phyloP scores from a whole-genome alignment of 2,329 filamentous ascomycete species.

The Biscogniauxia marginata region DNA sequence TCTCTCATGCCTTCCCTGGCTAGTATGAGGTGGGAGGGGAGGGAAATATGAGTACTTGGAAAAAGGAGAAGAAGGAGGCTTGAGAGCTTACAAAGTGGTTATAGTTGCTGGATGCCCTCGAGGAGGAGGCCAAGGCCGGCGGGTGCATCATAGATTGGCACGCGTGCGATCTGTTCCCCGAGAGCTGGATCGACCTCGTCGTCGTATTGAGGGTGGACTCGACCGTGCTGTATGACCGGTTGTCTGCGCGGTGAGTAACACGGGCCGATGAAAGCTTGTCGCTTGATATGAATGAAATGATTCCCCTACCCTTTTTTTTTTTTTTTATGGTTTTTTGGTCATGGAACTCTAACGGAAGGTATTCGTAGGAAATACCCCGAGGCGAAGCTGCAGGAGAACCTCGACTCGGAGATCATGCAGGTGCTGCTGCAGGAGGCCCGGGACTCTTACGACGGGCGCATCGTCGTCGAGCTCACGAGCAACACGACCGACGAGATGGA shows the following conservation, averaged over 20 bases:
- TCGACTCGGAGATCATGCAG: constrained; percentile 97
- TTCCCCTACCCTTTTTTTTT: not conserved
- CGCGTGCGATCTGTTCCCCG: constrained; percentile 91
- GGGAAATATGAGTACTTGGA: not conserved
- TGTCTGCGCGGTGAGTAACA: constrained; percentile 63
- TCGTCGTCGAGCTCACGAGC: constrained; percentile 85
- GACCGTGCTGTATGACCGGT: constrained; percentile 76
- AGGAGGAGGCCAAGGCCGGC: constrained; percentile 73
- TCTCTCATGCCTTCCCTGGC: not conserved
- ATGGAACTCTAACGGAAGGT: no score
- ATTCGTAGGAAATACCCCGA: constrained; percentile 76
- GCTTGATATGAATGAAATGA: not conserved
- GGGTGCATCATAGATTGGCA: constrained; percentile 97
- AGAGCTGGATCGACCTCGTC: constrained; percentile 91
- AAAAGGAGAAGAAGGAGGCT: constrained; percentile 22
- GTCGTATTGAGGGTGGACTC: constrained; percentile 86
- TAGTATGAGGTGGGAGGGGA: not conserved
- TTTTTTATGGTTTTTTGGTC: no score
- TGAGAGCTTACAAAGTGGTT: not conserved
- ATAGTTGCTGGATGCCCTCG: constrained; percentile 83
- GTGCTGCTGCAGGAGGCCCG: constrained; percentile 86
- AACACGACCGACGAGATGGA: constrained; percentile 84
- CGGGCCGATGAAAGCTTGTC: no score
- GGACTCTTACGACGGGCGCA: constrained; percentile 81
- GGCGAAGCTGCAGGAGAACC: constrained; percentile 88